Evolutionary conservation across 202 grass and related monocot genomes (phyloP), one percentile per base, ranked within the genome.

Genomic region (Alloteropsis angusta): DNA sequence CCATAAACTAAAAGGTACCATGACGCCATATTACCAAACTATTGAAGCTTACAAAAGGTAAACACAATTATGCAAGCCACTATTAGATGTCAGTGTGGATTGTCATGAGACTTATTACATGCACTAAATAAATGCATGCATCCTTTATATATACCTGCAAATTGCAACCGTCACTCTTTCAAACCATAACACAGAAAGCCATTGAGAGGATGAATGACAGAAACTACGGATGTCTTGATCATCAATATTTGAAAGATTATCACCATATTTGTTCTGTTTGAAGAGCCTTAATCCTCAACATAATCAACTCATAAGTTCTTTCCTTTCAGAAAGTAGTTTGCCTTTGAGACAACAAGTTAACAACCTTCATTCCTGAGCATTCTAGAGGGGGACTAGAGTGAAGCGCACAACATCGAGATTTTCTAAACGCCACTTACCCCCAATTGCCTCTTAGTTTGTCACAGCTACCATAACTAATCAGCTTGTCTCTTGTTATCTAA

Each of bases 401-500:
- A 88, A 68, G 2, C 36, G 15, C 34, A 75, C 16, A 64, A 63
- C 18, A 38, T 71, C 28, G 26, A 77, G 11, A 82, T 63, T 69
- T 80, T 53, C 44, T 35, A 7, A 43, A 38, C 25, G 30, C 34
- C 32, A 18, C 62, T 70, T 55, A 42, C 74, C 32, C 18, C n/a
- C 0, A 46, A 22, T 56, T 10, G 3, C 16, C 8, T 76, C 75
- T 64, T 56, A 77, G 59, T 63, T 77, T 65, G 74, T 65, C 45
- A 65, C 30, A 65, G n/a, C 30, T 52, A 52, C 75, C 44, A 50
- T 23, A 77, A 50, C 59, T 77, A 78, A 38, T 37, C 30, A 88
- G 62, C 18, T 69, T 87, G 67, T 68, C 60, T 61, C 60, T 68
- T 80, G 26, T 9, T 69, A 79, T 44, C 60, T 60, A 38, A 50